Percentiles rank a stretch among this genome's conserved stretches.
Conservation (phyloP, 176 grass and related monocot genomes). For the Elymus sibiricus region DNA sequence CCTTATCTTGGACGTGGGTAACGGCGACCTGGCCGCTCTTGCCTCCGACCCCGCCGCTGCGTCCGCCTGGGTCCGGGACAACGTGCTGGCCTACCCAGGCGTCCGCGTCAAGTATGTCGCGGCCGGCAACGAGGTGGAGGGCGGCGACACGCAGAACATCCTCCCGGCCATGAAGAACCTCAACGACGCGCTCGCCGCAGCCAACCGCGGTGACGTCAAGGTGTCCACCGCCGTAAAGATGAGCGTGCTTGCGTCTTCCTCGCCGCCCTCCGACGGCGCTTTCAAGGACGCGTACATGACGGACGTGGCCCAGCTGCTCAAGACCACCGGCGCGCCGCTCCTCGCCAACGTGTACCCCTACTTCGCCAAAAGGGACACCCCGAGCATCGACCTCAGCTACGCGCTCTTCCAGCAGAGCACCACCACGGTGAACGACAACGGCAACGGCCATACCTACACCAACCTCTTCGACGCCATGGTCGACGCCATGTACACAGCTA, state of each 20-base stretch:
- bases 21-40: conserved; percentile 51
- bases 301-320: conserved; percentile 11
- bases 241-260: not conserved
- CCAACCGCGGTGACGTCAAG: conserved; percentile 29
- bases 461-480: conserved; percentile 60
- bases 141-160: conserved; percentile 11
- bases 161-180: conserved; percentile 69
- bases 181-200: conserved; percentile 46
- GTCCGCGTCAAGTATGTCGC: conserved; percentile 75
- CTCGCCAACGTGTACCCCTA: conserved; percentile 51
- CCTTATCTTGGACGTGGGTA: conserved; percentile 66
- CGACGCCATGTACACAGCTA: conserved; percentile 32
- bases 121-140: conserved; percentile 75
- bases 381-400: not conserved
- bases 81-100: conserved; percentile 23
- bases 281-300: conserved; percentile 16
- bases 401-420: conserved; percentile 15
- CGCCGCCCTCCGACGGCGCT: conserved; percentile 9
- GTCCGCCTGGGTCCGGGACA: conserved; percentile 31
- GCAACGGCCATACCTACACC: conserved; percentile 15
- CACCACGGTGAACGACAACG: not conserved
- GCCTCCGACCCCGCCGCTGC: conserved; percentile 32
- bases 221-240: conserved; percentile 20
- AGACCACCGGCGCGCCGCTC: conserved; percentile 13
- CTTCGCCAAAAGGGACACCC: not conserved